A percentile compares a stretch with the other conserved stretches of the same genome.
These are phyloP conservation scores for Lotus japonicus DNA, from an alignment of 306 rosid species.

Conservation along the genomic window DNA sequence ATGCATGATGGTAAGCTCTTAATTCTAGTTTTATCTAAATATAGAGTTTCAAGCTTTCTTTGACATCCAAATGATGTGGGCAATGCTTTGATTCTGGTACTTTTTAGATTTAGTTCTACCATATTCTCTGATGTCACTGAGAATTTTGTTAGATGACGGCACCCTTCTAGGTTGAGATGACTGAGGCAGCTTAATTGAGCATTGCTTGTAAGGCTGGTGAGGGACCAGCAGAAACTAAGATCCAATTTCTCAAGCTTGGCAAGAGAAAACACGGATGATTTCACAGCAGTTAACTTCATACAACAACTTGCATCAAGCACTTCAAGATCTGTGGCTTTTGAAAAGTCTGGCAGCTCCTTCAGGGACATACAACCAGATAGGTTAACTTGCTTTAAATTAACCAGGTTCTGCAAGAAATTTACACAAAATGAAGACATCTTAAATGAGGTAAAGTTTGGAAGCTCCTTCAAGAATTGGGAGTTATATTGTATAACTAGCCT, in stretches of 20 bases:
- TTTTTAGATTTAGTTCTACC: neutral
- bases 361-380: fast-evolving
- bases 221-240: neutral
- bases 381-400: neutral
- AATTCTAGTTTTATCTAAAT: neutral
- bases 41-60: neutral
- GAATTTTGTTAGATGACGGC: neutral
- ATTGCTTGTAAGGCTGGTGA: neutral
- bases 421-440: neutral
- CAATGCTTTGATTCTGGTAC: neutral
- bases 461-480: no score
- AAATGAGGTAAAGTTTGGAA: no score
- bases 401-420: neutral
- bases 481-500: no score
- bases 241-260: neutral
- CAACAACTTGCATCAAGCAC: neutral
- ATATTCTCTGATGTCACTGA: neutral
- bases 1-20: neutral
- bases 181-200: neutral
- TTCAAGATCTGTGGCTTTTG: neutral
- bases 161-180: neutral
- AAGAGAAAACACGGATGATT: conserved; percentile 3
- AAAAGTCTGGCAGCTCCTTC: conserved; percentile 1
- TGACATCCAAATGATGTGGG: neutral
- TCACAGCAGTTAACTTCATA: neutral